A percentile compares a stretch with the other conserved stretches of the same genome.
These are phyloP conservation scores for Podaxis mareebaensis DNA, from an alignment of 768 basidiomycete species.

Conservation along the genomic window DNA sequence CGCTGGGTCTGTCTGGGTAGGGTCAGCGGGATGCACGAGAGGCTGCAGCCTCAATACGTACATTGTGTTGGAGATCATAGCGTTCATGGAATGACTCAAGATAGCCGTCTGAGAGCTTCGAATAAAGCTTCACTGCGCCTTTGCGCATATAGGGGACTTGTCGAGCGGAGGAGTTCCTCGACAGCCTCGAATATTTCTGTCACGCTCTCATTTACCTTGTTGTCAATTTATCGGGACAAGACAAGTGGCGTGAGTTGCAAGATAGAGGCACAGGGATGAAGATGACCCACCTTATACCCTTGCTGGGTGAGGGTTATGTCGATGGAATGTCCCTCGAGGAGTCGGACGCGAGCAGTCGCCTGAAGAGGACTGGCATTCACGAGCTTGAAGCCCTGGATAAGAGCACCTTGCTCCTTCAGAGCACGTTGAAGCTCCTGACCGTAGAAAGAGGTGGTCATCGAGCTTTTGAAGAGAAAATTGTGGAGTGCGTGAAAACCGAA, in stretches of 20 bases:
- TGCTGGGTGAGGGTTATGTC: conserved; percentile 47
- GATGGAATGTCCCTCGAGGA: conserved; percentile 56
- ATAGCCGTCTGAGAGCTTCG: conserved; percentile 46
- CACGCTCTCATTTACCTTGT: conserved; percentile 23
- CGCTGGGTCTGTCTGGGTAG: background rate
- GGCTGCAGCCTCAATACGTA: background rate
- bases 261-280: background rate
- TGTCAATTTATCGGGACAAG: conserved; percentile 20
- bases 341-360: conserved; percentile 52
- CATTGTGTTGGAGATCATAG: background rate
- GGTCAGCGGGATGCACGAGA: conserved; percentile 15
- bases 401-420: conserved; percentile 60
- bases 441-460: conserved; percentile 35
- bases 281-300: conserved; percentile 54
- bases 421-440: conserved; percentile 53
- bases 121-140: conserved; percentile 49
- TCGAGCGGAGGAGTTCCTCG: conserved; percentile 54
- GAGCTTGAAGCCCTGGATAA: conserved; percentile 49
- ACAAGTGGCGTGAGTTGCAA: conserved; percentile 18
- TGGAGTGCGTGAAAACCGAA: background rate
- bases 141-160: conserved; percentile 54
- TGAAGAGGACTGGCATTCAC: conserved; percentile 39
- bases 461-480: conserved; percentile 1
- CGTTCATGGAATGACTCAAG: conserved; percentile 19
- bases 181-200: conserved; percentile 51